Evolutionary conservation across 495 filamentous ascomycete genomes (phyloP), one percentile per base, ranked within the genome.

Genomic region (Neurospora discreta): DNA sequence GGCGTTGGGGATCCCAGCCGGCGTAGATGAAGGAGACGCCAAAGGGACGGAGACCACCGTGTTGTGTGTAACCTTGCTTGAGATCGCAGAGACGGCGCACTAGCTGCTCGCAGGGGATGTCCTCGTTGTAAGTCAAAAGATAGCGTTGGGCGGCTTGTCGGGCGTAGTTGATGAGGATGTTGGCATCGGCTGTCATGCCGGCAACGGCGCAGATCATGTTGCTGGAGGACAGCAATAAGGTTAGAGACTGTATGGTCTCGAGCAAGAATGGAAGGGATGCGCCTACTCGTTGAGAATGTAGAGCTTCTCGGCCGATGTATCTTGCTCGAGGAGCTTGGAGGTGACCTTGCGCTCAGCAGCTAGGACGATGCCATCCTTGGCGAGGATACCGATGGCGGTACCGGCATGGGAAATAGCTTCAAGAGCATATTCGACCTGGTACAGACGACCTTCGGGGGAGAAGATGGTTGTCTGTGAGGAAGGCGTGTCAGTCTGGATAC

Each of bases 181-280:
- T 99, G 76, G 95, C 95, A 81, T 99, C 95, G 79, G 95, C 94
- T 68, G 93, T 98, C 95, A 98, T 98, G 84, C 95, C 95, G 75
- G 95, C 95, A 71, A 99, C 95, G 71, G 95, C 95, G 85, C 95
- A 98, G 81, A 99, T 98, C 96, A 98, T 98, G 86, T 99, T 99
- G 85, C 95, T 99, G 75, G 7, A 44, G 26, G 26, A 20, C 69
- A 41, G 26, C 68, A 20, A 44, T 68, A 69, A 74, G 67, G 40
- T 73, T 20, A 72, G 43, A 41, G 39, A 11, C 39, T 18, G 39
- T 41, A 13, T 16, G 26, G 36, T 36, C 3, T 44, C 1, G n/a
- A 46, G 39, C 3, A 52, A 11, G 20, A 3, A 43, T 7, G 7
- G 18, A 43, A 11, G 7, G 18, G 10, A 60, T 33, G 20, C 39